Conservation (phyloP, 202 grass and related monocot genomes). For the Bolboschoenoplectus hybrid region DNA sequence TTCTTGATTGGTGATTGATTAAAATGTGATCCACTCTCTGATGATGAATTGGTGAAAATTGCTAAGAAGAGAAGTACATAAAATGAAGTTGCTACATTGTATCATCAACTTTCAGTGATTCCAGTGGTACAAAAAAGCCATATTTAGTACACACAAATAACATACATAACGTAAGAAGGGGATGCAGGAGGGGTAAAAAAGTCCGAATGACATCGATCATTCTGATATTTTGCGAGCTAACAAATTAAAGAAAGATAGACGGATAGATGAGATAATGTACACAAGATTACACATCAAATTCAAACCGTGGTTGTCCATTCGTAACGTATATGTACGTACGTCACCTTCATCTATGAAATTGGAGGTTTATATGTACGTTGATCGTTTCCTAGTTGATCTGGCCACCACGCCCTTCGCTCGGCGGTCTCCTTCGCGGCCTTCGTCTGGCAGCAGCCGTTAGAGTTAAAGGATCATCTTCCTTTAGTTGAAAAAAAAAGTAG, state of each 20-base stretch:
- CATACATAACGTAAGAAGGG: background rate
- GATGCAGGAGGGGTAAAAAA: background rate
- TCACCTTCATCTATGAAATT: conserved; percentile 12
- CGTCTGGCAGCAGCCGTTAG: background rate
- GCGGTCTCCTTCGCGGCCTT: conserved; percentile 11
- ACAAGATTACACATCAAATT: conserved; percentile 24
- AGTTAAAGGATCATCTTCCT: background rate
- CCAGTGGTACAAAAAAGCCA: background rate
- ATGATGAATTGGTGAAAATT: background rate
- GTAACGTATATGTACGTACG: background rate
- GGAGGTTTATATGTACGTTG: background rate
- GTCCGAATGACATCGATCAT: background rate
- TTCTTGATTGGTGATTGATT: background rate
- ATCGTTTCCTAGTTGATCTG: conserved; percentile 25
- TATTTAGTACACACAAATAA: background rate
- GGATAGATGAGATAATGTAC: background rate
- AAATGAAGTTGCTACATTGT: background rate
- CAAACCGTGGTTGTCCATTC: conserved; percentile 23
- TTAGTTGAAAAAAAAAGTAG: background rate
- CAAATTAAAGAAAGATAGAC: background rate
- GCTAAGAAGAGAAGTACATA: background rate
- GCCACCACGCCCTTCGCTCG: conserved; percentile 44
- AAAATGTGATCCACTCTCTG: background rate
- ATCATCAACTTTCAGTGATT: background rate
- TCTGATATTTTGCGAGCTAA: background rate